Evolutionary conservation across 495 filamentous ascomycete genomes (phyloP).

Genomic region (Amphirosellinia nigrospora): DNA sequence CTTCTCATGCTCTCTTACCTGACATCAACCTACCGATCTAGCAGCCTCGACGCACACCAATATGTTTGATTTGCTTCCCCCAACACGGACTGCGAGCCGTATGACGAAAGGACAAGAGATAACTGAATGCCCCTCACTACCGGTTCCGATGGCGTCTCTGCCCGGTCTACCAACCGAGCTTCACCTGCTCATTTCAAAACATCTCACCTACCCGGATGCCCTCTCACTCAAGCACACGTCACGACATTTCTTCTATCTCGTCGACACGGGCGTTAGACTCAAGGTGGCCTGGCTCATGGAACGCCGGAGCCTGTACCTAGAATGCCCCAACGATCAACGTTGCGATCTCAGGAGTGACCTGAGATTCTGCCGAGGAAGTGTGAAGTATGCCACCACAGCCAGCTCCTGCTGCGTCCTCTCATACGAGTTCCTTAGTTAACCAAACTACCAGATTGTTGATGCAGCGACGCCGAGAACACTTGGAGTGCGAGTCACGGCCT

Average conservation of each 20-base stretch:
- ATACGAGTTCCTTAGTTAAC: not conserved
- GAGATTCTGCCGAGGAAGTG: slow-evolving; percentile 58
- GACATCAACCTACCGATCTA: not conserved
- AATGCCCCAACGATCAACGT: slow-evolving; percentile 55
- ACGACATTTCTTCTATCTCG: slow-evolving; percentile 66
- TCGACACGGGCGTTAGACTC: slow-evolving; percentile 68
- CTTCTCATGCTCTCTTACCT: not conserved
- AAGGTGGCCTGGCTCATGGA: slow-evolving; percentile 73
- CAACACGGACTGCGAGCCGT: not conserved
- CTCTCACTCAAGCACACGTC: slow-evolving; percentile 67
- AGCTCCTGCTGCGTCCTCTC: not conserved
- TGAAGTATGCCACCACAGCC: slow-evolving; percentile 45
- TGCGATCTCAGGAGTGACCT: slow-evolving; percentile 60
- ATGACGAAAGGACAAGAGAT: not conserved
- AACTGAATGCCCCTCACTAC: not conserved
- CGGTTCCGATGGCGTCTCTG: slow-evolving; percentile 10
- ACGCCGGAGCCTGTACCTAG: slow-evolving; percentile 57
- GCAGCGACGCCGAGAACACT: slow-evolving; percentile 58
- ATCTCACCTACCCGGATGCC: slow-evolving; percentile 65
- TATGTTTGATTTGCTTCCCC: not conserved
- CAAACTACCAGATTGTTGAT: slow-evolving; percentile 50
- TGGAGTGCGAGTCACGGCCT: slow-evolving; percentile 58
- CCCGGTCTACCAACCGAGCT: slow-evolving; percentile 64
- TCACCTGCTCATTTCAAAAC: slow-evolving; percentile 57
- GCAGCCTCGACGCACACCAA: not conserved